Base-by-base conservation (phyloP, 345 rosid species). In the Carallia pectinifolia region DNA sequence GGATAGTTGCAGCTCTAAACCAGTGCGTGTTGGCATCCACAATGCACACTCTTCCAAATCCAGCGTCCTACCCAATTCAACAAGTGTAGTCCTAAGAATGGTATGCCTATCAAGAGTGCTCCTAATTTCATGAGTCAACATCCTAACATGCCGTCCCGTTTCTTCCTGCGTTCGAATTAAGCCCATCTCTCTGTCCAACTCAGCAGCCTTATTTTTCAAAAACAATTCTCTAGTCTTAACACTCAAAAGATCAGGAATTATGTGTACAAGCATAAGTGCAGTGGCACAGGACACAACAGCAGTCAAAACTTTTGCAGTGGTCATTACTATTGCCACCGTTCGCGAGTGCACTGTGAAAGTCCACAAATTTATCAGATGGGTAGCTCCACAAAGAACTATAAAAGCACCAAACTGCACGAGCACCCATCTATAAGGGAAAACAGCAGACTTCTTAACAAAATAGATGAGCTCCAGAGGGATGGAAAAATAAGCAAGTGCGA, bases 1-100 rank as follows among this genome's bases (percentile, higher is more conserved):
- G 15, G 98, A 88, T 10, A 96, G 99, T 68, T 90, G 99, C 58
- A 96, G 85, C 83, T 96, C 99, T 71, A 92, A 80, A 19, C 99
- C 99, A 47, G 92, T 90, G 36, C 95, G 90, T 6, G 98, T 96
- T 34, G 99, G 99, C 99, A 96, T 96, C 99, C 99, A 96, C 82
- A 92, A 77, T 13, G 98, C 97, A 76, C 99, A 96, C 75, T 96
- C 99, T 77, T 96, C 98, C 79, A 96, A 69, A 29, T 78, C 92
- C 76, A 96, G 79, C 7, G 99, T 92, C 73, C 98, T 82, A 17
- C 97, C 98, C 66, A 96, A 85, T 77, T 96, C 99, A 76, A 96
- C 86, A 58, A 96, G 99, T 4, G 98, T 96, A 50, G 98, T 92
- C 76, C 79, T 92, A 18, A 96, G 76, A 62, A 96, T 96, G 19